Evolutionary conservation across 2,329 filamentous ascomycete species (phyloP), one percentile per base, ranked within the genome.

Genomic region (Myriosclerotinia curreyana): DNA sequence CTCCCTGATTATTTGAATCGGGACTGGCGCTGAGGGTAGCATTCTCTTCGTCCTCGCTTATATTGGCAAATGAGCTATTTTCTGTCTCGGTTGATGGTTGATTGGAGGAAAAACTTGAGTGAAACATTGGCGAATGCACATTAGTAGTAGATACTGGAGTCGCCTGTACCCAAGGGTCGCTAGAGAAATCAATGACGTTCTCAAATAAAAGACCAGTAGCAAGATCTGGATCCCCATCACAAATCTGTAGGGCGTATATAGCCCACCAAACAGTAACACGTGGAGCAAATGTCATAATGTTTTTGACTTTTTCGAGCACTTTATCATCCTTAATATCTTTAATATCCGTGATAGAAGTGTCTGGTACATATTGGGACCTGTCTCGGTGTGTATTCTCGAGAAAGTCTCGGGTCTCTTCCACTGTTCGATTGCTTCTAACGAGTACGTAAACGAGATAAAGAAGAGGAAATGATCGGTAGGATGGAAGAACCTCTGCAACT

Each of bases 251-350:
- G n/a, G 50, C 31, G 17, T 62, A 62, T 25, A 25, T 5, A 4
- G 60, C 50, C 60, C 60, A 62, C 60, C 60, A 62, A 7, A 49
- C 17, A 28, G 40, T 62, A 5, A 25, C 22, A 12, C 17, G 22
- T 44, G 60, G 22, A 2, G 17, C 15, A 14, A 55, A 4, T 6
- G 28, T 56, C 4, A 8, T 34, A 4, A 62, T 42, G 14, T 28
- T 1, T 56, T 38, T 9, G 28, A 56, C 20, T 25, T 62, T 49
- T 8, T 15, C 15, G 6, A 50, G 49, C 25, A 55, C n/a, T 15
- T 1, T 11, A 48, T 14, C n/a, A 46, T 56, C 40, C 15, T 55
- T 20, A 5, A 62, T 12, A 36, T 62, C 60, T 14, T 36, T 11
- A 5, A 56, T 22, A 15, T 15, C 12, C 12, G 34, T 62, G 25